Evolutionary conservation across 2,329 filamentous ascomycete species (phyloP).

Genomic region (Myriosclerotinia duriaeana): DNA sequence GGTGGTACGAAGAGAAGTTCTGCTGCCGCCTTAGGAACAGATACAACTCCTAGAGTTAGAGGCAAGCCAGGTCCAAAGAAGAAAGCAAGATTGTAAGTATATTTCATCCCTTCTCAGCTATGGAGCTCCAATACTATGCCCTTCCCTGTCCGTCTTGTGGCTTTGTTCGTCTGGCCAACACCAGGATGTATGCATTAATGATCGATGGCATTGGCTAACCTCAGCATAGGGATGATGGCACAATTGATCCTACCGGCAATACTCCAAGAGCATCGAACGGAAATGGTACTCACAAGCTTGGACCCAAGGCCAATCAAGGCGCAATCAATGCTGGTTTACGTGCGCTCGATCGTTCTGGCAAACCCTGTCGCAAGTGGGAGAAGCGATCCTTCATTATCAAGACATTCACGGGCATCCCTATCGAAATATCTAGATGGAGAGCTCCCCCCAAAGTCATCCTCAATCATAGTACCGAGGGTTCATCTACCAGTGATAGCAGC

Average conservation of each 20-base stretch:
- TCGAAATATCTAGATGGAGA: conserved; percentile 81
- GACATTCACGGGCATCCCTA: conserved; percentile 85
- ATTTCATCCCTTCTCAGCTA: neutral
- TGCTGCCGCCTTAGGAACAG: conserved; percentile 58
- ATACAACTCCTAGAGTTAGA: conserved; percentile 66
- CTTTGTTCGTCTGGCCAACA: conserved; percentile 4
- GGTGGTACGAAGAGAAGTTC: conserved; percentile 62
- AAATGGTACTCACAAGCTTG: conserved; percentile 69
- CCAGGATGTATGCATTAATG: neutral
- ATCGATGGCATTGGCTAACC: conserved; percentile 39
- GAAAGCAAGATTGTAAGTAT: conserved; percentile 85
- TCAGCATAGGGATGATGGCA: conserved; percentile 57
- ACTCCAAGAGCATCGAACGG: conserved; percentile 45
- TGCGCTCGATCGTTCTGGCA: conserved; percentile 86
- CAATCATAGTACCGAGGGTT: conserved; percentile 48
- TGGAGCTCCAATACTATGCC: neutral
- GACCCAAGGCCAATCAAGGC: conserved; percentile 93
- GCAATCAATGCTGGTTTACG: conserved; percentile 96
- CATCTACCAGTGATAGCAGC: conserved; percentile 51
- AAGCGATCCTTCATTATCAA: conserved; percentile 81
- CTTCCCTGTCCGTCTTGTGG: neutral
- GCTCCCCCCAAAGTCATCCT: conserved; percentile 61
- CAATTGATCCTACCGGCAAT: conserved; percentile 55
- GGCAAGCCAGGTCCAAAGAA: conserved; percentile 96
- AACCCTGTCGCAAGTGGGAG: conserved; percentile 89